These are phyloP conservation scores for Xylogone sp. DNA, from an alignment of 2,329 filamentous ascomycete species.

Conservation along the genomic window DNA sequence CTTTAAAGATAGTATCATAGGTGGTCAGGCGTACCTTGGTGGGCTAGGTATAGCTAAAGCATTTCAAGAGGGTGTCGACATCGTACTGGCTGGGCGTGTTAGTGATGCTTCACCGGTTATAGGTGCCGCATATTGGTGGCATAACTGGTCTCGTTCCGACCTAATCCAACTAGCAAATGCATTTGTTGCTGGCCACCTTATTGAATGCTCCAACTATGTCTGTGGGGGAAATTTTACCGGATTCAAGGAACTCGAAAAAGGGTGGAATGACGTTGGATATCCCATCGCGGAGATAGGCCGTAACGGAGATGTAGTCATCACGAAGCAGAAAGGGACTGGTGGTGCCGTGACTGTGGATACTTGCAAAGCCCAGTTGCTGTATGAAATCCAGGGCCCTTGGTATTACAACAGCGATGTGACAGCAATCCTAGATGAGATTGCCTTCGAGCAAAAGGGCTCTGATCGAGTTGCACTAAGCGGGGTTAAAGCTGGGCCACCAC, in stretches of 20 bases:
- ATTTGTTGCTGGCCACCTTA: conserved; percentile 23
- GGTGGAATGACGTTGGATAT: conserved; percentile 15
- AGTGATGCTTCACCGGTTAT: conserved; percentile 39
- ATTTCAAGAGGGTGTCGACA: conserved; percentile 35
- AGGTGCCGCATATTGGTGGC: conserved; percentile 36
- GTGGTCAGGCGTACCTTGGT: conserved; percentile 28
- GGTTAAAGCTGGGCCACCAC: conserved; percentile 29
- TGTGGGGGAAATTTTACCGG: conserved; percentile 11
- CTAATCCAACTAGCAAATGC: conserved; percentile 35
- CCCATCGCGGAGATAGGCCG: conserved; percentile 9
- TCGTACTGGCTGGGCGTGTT: conserved; percentile 38
- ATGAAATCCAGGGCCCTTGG: conserved; percentile 33
- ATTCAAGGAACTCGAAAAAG: conserved; percentile 25
- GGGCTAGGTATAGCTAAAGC: conserved; percentile 35
- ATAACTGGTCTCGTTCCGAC: conserved; percentile 31
- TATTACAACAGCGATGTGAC: conserved; percentile 31
- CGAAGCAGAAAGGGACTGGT: conserved; percentile 7
- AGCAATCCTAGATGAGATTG: conserved; percentile 22
- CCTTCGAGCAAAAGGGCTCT: conserved; percentile 40
- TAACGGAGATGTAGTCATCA: conserved; percentile 6
- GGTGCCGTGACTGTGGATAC: conserved; percentile 20
- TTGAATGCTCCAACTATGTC: conserved; percentile 23
- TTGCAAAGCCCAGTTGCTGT: conserved; percentile 30
- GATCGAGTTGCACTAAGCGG: conserved; percentile 29
- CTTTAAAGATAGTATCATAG: conserved; percentile 8